A percentile compares a stretch with the other conserved stretches of the same genome.
phyloP scores from a whole-genome alignment of 2,329 filamentous ascomycete genomes.

The Calonectria honghensis region DNA sequence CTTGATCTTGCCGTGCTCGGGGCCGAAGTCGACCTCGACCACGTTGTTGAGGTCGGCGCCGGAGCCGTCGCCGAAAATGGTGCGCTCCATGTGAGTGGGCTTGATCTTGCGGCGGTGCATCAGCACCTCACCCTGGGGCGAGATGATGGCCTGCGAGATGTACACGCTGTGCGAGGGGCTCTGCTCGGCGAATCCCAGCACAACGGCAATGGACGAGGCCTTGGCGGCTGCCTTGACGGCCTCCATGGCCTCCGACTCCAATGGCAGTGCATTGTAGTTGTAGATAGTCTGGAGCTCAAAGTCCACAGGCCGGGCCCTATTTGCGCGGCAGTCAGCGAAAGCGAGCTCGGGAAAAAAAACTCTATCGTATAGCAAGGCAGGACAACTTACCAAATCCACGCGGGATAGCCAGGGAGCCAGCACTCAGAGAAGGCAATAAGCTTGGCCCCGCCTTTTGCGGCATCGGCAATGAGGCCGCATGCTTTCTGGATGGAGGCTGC shows the following conservation, averaged over 20 bases:
- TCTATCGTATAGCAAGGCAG: background rate
- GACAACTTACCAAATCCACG: conserved; percentile 59
- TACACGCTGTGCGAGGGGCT: conserved; percentile 60
- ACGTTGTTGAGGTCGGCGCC: conserved; percentile 64
- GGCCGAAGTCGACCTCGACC: conserved; percentile 61
- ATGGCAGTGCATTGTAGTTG: conserved; percentile 64
- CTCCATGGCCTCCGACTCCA: conserved; percentile 64
- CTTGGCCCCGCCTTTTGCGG: conserved; percentile 67
- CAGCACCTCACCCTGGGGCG: conserved; percentile 62
- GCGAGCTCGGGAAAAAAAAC: background rate
- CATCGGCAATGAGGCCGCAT: conserved; percentile 51
- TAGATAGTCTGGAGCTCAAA: conserved; percentile 55
- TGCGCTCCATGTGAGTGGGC: conserved; percentile 72
- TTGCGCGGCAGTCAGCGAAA: conserved; percentile 55
- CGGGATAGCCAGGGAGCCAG: conserved; percentile 73
- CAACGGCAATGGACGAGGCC: conserved; percentile 63
- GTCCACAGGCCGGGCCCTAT: conserved; percentile 51
- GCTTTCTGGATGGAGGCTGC: conserved; percentile 51
- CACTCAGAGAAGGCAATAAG: conserved; percentile 73
- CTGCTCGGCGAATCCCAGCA: conserved; percentile 66
- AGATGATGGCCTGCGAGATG: conserved; percentile 68
- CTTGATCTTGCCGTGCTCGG: conserved; percentile 53
- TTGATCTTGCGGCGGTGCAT: conserved; percentile 70
- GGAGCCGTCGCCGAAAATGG: conserved; percentile 68
- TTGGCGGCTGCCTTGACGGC: conserved; percentile 59